These are phyloP conservation scores for Puccinellia tenuiflora DNA, from an alignment of 176 grass and related monocot species.

Conservation along the genomic window DNA sequence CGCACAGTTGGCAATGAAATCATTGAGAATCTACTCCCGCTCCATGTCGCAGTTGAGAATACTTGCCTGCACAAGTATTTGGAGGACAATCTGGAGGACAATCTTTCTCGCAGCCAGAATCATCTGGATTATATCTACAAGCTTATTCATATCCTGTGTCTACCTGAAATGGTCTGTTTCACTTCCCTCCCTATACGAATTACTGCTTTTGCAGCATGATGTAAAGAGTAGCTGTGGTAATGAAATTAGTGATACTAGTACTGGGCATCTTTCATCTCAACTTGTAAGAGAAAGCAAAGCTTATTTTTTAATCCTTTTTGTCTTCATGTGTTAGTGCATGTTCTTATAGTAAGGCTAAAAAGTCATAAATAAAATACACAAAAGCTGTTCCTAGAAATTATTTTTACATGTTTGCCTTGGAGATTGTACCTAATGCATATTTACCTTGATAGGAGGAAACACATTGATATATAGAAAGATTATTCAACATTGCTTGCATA, in stretches of 20 bases:
- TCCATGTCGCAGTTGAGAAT: conserved; percentile 26
- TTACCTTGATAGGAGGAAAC: not conserved
- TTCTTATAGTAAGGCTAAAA: not conserved
- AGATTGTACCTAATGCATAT: not conserved
- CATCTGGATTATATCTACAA: conserved; percentile 10
- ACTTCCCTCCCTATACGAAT: not conserved
- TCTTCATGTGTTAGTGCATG: not conserved
- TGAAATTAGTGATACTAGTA: not conserved
- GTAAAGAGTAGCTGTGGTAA: not conserved
- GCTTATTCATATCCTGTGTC: conserved; percentile 19
- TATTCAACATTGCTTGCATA: not conserved
- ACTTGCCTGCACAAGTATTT: conserved; percentile 32
- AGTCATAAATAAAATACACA: not conserved
- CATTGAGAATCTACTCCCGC: conserved; percentile 20
- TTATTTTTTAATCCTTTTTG: not conserved
- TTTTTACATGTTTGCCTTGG: not conserved
- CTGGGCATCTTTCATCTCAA: not conserved
- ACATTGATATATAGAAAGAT: not conserved
- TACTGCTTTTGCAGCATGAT: not conserved
- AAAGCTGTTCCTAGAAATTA: not conserved
- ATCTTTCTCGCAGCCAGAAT: not conserved
- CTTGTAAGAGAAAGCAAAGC: not conserved
- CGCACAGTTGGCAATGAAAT: not conserved
- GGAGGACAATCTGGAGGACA: conserved; percentile 2
- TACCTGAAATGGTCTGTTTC: conserved; percentile 26